Evolutionary conservation across 192 early-diverging fungal species (phyloP), one percentile per base, ranked within the genome.

Genomic region (Coemansia sp.): DNA sequence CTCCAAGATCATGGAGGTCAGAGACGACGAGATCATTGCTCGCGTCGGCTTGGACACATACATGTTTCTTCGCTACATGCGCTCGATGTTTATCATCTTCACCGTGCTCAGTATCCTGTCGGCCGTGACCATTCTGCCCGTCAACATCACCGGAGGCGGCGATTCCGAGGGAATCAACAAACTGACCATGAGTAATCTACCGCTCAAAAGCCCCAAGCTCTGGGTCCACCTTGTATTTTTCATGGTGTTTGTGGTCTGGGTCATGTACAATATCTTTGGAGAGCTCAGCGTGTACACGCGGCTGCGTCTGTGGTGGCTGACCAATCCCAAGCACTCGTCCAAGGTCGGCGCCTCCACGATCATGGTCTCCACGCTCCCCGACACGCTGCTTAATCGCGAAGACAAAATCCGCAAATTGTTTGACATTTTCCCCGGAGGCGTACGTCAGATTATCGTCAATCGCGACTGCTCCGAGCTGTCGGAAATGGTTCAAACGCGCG

Each of bases 201-300:
- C 54, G 22, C 47, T 53, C 1, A 62, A 78, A 23, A 68, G 55
- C 36, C 58, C 65, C 27, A 82, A 83, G 27, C 80, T 89, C 11
- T 94, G 91, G 91, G 88, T 86, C 23, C 92, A 93, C 71, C 74
- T 91, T 22, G 68, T 85, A 14, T 69, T 92, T 46, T 75, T 75
- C 34, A 72, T 71, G 60, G 49, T 83, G 39, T 84, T 75, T 55
- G 67, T 80, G 3, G 63, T 39, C 28, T 72, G 65, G 75, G 84
- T 85, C n/a, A 52, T 82, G 73, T 46, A 78, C 56, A 56, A 55
- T 78, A 87, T 90, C n/a, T 86, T 86, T 72, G 70, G 76, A 46
- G 83, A 92, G 67, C 83, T 89, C 47, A 81, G 67, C 16, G 71
- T 78, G 14, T 91, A 87, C 47, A 83, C 87, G 23, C 62, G 66